Conservation (phyloP, 345 rosid genomes). For the Ceriops zippeliana region DNA sequence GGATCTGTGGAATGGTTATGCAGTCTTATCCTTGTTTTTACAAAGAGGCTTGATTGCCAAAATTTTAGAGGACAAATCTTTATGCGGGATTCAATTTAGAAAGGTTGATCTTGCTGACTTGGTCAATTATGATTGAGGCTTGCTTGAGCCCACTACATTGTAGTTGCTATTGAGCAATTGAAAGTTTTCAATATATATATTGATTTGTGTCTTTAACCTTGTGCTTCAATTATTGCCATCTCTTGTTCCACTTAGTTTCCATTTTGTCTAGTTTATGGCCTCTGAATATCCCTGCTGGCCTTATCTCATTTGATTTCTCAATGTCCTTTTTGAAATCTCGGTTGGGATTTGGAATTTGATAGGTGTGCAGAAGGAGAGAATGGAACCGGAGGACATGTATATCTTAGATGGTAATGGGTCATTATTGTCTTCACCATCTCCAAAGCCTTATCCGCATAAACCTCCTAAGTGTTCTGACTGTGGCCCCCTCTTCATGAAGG, state of each 20-base stretch:
- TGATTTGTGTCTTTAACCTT: no score
- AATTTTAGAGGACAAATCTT: background rate
- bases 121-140: background rate
- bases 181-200: background rate
- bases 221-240: background rate
- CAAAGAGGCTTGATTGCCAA: background rate
- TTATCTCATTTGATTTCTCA: background rate
- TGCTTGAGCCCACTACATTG: background rate
- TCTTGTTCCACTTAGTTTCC: background rate
- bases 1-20: background rate
- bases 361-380: constrained; percentile 99
- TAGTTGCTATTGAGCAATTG: background rate
- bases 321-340: background rate
- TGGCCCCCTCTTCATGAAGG: constrained; percentile 90
- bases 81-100: background rate
- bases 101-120: background rate
- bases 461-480: constrained; percentile 88
- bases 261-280: background rate
- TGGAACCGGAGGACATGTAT: constrained; percentile 90
- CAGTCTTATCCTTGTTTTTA: background rate
- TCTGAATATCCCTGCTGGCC: background rate
- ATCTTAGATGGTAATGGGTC: constrained; percentile 68
- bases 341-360: constrained; percentile 19
- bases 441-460: constrained; percentile 82
- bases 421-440: constrained; percentile 61